A percentile compares a stretch with the other conserved stretches of the same genome.
Evolutionary conservation across 768 basidiomycete genomes (phyloP).

Genomic region (Lactarius trivialis): DNA sequence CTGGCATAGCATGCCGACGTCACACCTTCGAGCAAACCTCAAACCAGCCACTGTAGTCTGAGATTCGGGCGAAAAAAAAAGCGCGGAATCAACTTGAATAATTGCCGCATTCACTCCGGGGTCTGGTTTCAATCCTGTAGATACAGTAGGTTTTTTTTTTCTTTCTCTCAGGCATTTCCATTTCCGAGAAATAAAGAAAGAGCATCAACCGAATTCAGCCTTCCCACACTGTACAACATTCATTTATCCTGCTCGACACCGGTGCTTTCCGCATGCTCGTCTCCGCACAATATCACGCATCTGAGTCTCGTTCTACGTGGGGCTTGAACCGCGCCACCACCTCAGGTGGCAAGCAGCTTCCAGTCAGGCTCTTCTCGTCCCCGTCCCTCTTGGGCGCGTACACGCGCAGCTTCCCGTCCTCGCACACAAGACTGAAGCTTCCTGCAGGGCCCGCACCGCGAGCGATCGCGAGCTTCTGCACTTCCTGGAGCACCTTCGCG

Average conservation of each 20-base stretch:
- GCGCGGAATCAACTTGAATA: too few species aligned
- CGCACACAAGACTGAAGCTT: slow-evolving; percentile 11
- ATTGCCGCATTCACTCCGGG: too few species aligned
- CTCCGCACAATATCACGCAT: not conserved
- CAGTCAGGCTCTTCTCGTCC: not conserved
- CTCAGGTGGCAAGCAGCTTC: slow-evolving; percentile 4
- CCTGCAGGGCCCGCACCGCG: slow-evolving; percentile 9
- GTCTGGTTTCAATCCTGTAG: too few species aligned
- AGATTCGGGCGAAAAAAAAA: too few species aligned
- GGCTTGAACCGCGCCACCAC: slow-evolving; percentile 1
- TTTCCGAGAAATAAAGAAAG: too few species aligned
- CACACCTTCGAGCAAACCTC: too few species aligned
- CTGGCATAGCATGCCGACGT: too few species aligned
- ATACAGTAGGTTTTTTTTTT: too few species aligned
- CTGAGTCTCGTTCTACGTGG: not conserved
- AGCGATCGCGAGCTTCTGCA: slow-evolving; percentile 11
- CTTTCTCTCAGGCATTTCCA: too few species aligned
- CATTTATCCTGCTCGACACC: not conserved
- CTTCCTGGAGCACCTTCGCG: slow-evolving; percentile 7
- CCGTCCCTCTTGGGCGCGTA: not conserved
- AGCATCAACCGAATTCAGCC: not conserved
- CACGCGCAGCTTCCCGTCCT: not conserved
- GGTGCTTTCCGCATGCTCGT: not conserved
- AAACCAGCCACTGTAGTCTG: too few species aligned
- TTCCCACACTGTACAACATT: not conserved